Evolutionary conservation across 2,329 filamentous ascomycete genomes (phyloP), one percentile per base, ranked within the genome.

Genomic region (Arthrobotrys conoides): DNA sequence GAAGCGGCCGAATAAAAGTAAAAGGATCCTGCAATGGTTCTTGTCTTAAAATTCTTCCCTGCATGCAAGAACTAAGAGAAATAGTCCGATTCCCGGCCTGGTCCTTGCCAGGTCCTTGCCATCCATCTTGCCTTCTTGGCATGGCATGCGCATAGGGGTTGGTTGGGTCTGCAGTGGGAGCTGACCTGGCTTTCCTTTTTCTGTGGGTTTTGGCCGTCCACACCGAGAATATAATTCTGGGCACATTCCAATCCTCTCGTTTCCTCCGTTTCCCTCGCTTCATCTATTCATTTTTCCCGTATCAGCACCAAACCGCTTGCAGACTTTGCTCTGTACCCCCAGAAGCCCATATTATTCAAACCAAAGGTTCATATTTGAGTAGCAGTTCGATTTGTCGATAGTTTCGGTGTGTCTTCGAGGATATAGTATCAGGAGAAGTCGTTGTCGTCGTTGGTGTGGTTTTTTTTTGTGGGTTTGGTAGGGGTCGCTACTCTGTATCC

Each of bases 1-100:
- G 69, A 72, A 48, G 69, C 69, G 69, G 30, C 33, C 44, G 57
- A 44, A 65, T 48, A 48, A 49, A n/a, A 49, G 4, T 24, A 18
- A 48, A 20, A 20, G 5, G 18, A 48, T 22, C 44, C 9, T 20
- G n/a, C n/a, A 22, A 4, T 48, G 14, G 10, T 12, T 41, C 44
- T 46, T 65, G 61, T 49, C 61, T 65, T 49, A 65, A 49, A 65
- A 65, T 49, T 65, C 61, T 65, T 65, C 61, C 61, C 61, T 65
- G 38, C 61, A 61, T 59, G 53, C 30, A 59, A 36, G n/a, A 14
- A 16, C n/a, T 20, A 61, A 24, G 33, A 61, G n/a, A 61, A 44
- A 44, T 44, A 61, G 57, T 27, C 57, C 57, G 57, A 61, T 16
- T 59, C 53, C 53, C 20, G 30, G 30, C 30, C 12, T 57, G 53